Evolutionary conservation across 352 stramenopile genomes (phyloP).

Genomic region (Phytophthora ramorum): DNA sequence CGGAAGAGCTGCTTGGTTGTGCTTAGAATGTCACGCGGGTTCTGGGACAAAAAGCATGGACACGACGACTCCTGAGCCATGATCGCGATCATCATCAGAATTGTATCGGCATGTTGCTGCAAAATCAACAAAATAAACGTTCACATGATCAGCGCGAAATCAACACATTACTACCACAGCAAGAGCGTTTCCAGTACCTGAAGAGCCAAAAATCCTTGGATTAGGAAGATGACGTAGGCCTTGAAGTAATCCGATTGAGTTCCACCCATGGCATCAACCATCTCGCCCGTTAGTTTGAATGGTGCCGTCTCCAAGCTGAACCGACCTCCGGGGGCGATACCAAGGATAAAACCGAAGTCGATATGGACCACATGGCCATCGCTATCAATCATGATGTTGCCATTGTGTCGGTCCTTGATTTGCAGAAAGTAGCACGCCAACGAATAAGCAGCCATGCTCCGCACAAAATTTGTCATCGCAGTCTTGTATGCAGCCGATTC

Average conservation of each 20-base stretch:
- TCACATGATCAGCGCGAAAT: constrained; percentile 24
- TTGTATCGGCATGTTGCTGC: constrained; percentile 91
- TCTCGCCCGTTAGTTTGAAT: constrained; percentile 99
- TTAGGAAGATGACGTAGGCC: constrained; percentile 97
- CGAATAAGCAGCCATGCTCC: constrained; percentile 97
- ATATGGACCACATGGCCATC: constrained; percentile 98
- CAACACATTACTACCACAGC: neutral
- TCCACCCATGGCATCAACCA: constrained; percentile 97
- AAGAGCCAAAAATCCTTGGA: constrained; percentile 96
- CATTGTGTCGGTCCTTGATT: constrained; percentile 99
- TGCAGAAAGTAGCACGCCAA: constrained; percentile 98
- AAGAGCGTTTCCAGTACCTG: constrained; percentile 63
- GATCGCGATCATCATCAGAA: constrained; percentile 97
- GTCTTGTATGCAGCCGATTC: constrained; percentile 89
- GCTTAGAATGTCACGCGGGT: constrained; percentile 77
- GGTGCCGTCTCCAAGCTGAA: constrained; percentile 98
- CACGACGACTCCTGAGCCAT: constrained; percentile 96
- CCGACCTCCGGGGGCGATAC: constrained; percentile 93
- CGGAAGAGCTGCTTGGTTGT: constrained; percentile 83
- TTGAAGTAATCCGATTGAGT: constrained; percentile 93
- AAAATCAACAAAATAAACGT: constrained; percentile 17
- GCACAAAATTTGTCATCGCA: constrained; percentile 97
- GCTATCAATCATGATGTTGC: constrained; percentile 99
- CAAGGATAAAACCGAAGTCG: constrained; percentile 99
- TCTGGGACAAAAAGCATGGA: constrained; percentile 93